Evolutionary conservation across 495 filamentous ascomycete species (phyloP).

Genomic region (Gamarada debralockiae): DNA sequence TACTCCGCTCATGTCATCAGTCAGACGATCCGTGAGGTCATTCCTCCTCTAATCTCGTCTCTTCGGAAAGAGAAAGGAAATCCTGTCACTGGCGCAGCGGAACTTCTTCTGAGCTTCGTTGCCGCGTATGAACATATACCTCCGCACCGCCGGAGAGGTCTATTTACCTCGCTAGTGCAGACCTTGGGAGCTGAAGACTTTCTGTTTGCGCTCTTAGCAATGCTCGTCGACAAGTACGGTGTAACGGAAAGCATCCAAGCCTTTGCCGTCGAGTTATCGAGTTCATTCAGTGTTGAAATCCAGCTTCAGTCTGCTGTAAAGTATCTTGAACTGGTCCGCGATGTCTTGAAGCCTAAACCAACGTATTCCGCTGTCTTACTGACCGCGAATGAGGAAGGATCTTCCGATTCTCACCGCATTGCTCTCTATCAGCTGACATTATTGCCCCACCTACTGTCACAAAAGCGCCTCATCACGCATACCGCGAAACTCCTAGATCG

Average conservation of each 20-base stretch:
- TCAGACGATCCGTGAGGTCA: conserved; percentile 82
- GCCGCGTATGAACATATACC: conserved; percentile 95
- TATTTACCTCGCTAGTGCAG: conserved; percentile 77
- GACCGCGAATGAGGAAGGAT: conserved; percentile 55
- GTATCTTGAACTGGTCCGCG: conserved; percentile 65
- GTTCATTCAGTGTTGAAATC: conserved; percentile 54
- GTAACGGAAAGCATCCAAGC: conserved; percentile 41
- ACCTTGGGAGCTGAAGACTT: conserved; percentile 83
- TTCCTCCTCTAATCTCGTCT: conserved; percentile 85
- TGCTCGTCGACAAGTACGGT: conserved; percentile 68
- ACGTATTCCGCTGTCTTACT: conserved; percentile 65
- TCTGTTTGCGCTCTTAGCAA: conserved; percentile 64
- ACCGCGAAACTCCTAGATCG: conserved; percentile 44
- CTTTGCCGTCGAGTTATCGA: conserved; percentile 52
- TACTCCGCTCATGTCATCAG: conserved; percentile 93
- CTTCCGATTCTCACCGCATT: conserved; percentile 53
- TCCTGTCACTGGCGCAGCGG: conserved; percentile 72
- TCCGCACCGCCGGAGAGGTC: conserved; percentile 68
- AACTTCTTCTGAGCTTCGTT: conserved; percentile 86
- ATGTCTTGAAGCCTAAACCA: conserved; percentile 68
- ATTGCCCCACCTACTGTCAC: conserved; percentile 49
- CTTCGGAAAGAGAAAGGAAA: conserved; percentile 74
- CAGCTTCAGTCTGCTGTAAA: conserved; percentile 70
- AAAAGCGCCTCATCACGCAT: conserved; percentile 42
- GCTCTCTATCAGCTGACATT: conserved; percentile 59